A percentile compares a stretch with the other conserved stretches of the same genome.
Conservation (phyloP, 805 yeast species). For the Lachancea dasiensis region DNA sequence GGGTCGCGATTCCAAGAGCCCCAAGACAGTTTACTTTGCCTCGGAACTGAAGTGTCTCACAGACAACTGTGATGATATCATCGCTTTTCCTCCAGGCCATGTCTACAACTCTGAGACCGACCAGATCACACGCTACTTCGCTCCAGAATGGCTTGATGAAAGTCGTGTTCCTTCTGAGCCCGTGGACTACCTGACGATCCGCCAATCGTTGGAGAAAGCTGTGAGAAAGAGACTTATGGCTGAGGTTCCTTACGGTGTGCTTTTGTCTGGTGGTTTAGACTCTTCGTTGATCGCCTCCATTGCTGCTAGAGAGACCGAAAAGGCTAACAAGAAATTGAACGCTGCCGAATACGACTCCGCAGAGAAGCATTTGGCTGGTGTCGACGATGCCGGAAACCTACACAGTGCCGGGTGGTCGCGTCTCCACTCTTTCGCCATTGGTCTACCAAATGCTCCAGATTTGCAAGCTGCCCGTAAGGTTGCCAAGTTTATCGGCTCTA, state of each 20-base stretch:
- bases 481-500: slow-evolving; percentile 91
- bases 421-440: slow-evolving; percentile 94
- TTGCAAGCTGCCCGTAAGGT: slow-evolving; percentile 93
- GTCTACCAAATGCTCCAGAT: slow-evolving; percentile 97
- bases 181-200: slow-evolving; percentile 64
- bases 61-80: slow-evolving; percentile 89
- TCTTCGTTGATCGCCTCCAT: slow-evolving; percentile 94
- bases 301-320: slow-evolving; percentile 92
- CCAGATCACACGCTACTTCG: slow-evolving; percentile 78
- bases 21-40: slow-evolving; percentile 81
- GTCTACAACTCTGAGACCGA: slow-evolving; percentile 90
- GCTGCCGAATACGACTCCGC: slow-evolving; percentile 49
- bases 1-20: slow-evolving; percentile 69
- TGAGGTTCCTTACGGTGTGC: slow-evolving; percentile 98
- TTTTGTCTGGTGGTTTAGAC: slow-evolving; percentile 95
- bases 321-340: slow-evolving; percentile 43
- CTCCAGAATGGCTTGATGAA: slow-evolving; percentile 94
- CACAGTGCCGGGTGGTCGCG: slow-evolving; percentile 71
- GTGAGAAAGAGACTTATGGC: slow-evolving; percentile 99
- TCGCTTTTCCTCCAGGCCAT: slow-evolving; percentile 98
- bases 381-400: slow-evolving; percentile 82
- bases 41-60: slow-evolving; percentile 90
- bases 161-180: slow-evolving; percentile 64
- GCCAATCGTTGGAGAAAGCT: slow-evolving; percentile 83
- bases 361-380: slow-evolving; percentile 76